Percentiles rank a stretch among this genome's conserved stretches.
Evolutionary conservation across 495 filamentous ascomycete genomes (phyloP).

Genomic region (Opeltia flavorubescens): DNA sequence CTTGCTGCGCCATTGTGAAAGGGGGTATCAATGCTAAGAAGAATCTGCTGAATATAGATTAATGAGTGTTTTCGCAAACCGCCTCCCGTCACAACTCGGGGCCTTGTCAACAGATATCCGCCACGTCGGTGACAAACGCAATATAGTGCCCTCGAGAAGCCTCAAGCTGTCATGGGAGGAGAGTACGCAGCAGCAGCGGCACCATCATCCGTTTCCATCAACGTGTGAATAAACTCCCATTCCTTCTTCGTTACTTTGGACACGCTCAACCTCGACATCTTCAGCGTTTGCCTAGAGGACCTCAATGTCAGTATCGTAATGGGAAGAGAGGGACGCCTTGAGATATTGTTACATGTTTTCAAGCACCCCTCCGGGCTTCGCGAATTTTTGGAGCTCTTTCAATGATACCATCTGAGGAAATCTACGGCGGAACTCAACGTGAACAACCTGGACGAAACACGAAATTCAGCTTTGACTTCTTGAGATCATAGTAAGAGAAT

Average conservation of each 20-base stretch:
- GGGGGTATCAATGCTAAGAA: background rate
- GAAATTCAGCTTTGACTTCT: too few species aligned
- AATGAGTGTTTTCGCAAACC: too few species aligned
- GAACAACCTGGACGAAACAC: too few species aligned
- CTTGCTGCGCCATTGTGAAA: background rate
- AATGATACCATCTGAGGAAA: slow-evolving; percentile 59
- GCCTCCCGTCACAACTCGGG: too few species aligned
- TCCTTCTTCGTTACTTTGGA: slow-evolving; percentile 56
- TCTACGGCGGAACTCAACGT: slow-evolving; percentile 74
- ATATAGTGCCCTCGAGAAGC: background rate
- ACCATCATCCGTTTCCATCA: slow-evolving; percentile 31
- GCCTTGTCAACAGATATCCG: too few species aligned
- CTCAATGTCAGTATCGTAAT: too few species aligned
- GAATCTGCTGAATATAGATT: background rate
- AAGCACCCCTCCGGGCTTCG: slow-evolving; percentile 45
- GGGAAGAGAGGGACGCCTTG: too few species aligned
- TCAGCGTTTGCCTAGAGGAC: slow-evolving; percentile 77
- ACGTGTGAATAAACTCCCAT: slow-evolving; percentile 64
- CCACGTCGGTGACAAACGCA: background rate
- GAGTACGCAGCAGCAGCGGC: slow-evolving; percentile 2
- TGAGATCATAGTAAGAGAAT: too few species aligned
- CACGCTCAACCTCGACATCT: slow-evolving; percentile 68
- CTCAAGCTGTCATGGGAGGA: background rate
- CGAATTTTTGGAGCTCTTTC: slow-evolving; percentile 53
- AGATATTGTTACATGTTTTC: too few species aligned